These are phyloP conservation scores for Ilyonectria mors-panacis DNA, from an alignment of 2,329 filamentous ascomycete species.

Conservation along the genomic window DNA sequence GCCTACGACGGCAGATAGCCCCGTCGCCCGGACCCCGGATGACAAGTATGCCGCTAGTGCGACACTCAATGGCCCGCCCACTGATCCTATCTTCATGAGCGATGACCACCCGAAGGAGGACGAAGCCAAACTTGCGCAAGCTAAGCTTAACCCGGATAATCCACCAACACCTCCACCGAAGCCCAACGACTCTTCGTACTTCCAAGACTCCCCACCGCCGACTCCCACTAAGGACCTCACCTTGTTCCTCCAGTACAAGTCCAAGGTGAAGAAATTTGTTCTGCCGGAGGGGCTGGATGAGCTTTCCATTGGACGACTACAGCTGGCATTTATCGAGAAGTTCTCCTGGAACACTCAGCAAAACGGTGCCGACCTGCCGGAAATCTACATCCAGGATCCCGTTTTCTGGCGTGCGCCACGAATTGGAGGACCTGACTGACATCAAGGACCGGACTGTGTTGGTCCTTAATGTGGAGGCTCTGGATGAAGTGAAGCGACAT, in stretches of 20 bases:
- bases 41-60: constrained; percentile 74
- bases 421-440: constrained; percentile 92
- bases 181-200: constrained; percentile 61
- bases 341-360: constrained; percentile 99
- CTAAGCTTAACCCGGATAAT: constrained; percentile 42
- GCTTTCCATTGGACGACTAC: constrained; percentile 87
- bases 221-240: constrained; percentile 87
- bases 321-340: constrained; percentile 98
- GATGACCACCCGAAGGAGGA: constrained; percentile 35
- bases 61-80: constrained; percentile 71
- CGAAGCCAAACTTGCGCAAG: constrained; percentile 38
- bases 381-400: constrained; percentile 98
- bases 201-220: constrained; percentile 75
- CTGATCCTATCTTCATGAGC: constrained; percentile 58
- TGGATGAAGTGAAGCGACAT: constrained; percentile 97
- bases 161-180: constrained; percentile 60
- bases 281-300: constrained; percentile 87
- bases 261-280: constrained; percentile 96
- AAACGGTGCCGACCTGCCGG: constrained; percentile 91
- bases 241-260: constrained; percentile 95
- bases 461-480: constrained; percentile 91
- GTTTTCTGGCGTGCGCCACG: constrained; percentile 97
- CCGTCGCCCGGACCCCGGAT: constrained; percentile 71
- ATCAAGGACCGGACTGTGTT: constrained; percentile 96
- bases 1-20: constrained; percentile 51